These are phyloP conservation scores for Raddia guianensis DNA, from an alignment of 176 grass and related monocot genomes.

Conservation along the genomic window DNA sequence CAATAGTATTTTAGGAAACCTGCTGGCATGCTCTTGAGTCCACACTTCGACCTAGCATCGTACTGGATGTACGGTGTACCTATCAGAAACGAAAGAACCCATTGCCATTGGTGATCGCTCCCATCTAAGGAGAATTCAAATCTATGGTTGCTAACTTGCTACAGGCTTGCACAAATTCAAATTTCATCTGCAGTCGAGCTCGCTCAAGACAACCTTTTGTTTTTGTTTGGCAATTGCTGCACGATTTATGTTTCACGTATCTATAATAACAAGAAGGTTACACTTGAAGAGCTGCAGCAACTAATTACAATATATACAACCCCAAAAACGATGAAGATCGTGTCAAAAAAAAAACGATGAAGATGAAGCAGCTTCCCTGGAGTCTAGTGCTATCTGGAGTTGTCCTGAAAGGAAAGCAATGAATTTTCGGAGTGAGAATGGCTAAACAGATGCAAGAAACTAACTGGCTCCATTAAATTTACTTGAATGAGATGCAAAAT, in stretches of 20 bases:
- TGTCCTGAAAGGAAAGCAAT: slow-evolving; percentile 12
- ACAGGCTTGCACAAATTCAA: background rate
- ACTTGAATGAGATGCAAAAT: background rate
- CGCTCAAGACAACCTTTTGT: background rate
- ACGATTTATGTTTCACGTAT: slow-evolving; percentile 32
- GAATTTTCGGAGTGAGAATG: slow-evolving; percentile 3
- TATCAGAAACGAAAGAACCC: background rate
- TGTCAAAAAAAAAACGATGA: background rate
- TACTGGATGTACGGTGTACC: background rate
- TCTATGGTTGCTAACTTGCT: background rate
- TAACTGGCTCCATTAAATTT: background rate
- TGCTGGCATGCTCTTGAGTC: background rate
- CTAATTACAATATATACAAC: slow-evolving; percentile 37
- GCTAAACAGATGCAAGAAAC: background rate
- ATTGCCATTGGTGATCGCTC: background rate
- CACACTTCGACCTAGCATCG: background rate
- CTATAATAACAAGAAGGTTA: slow-evolving; percentile 25
- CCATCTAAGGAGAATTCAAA: background rate
- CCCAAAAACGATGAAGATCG: background rate
- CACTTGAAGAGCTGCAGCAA: slow-evolving; percentile 30
- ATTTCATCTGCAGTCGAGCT: background rate
- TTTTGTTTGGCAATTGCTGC: slow-evolving; percentile 7
- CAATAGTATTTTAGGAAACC: background rate
- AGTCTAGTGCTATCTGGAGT: slow-evolving; percentile 27
- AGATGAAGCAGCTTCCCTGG: background rate